Evolutionary conservation across 1,139 yeast genomes (phyloP), one percentile per base, ranked within the genome.

Genomic region (Nadsonia starkeyi-henricii): DNA sequence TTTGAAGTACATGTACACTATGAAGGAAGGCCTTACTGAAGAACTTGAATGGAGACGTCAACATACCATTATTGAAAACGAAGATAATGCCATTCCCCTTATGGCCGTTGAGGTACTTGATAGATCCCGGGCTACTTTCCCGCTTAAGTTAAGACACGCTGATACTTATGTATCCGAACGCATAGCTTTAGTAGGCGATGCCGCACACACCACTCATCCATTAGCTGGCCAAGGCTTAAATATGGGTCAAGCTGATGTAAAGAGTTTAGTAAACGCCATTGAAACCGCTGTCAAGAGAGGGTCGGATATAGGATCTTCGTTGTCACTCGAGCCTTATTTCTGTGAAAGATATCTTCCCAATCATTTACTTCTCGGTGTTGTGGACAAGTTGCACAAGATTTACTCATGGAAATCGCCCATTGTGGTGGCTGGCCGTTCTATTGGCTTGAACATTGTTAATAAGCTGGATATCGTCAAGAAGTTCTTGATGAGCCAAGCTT

Each of bases 171-270:
- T 85, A 17, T 77, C 79, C 1, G 89, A 85, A 3, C 72, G 98
- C 55, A 75, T 89, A 36, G 98, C 97, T 0, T 70, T 91, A 20
- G 83, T 91, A 9, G 98, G 99, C 20, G 99, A 91, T 65, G 98
- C 99, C 1, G 98, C 97, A 0, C 99, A 91, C 58, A 83, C 97
- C 0, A 85, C 95, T 1, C 98, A 91, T 63, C 98, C 99, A 2
- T 71, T 91, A 52, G 97, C 97, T 1, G 99, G 99, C 3, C 98
- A 93, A 66, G 98, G 99, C 17, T 74, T 91, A 52, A 91, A 91
- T 63, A 88, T 91, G 95, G 98, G 98, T n/a, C 96, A 89, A 63
- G 80, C 83, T 37, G 99, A 91, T 61, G 96, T 85, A 1, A 80
- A 80, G 50, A 70, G 81, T 1, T 71, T 91, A 43, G 78, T 81